Percentiles rank a stretch among this genome's conserved stretches.
Conservation (phyloP, 371 early-diverging fungal species). For the Circinella umbellata region DNA sequence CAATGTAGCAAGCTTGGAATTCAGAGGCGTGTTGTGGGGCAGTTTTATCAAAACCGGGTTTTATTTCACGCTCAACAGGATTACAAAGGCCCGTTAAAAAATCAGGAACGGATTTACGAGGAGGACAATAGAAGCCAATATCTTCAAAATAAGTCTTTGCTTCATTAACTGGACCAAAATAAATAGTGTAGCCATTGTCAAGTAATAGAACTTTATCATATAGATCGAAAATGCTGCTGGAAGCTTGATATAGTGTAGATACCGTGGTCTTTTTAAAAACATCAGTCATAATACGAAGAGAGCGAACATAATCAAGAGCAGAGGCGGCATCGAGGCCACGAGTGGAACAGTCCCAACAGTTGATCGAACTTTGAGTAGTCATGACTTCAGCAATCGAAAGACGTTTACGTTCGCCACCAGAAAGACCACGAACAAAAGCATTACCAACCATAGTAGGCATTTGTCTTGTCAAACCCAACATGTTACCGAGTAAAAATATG, state of each 20-base stretch:
- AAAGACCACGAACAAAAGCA: slow-evolving; percentile 79
- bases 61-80: slow-evolving; percentile 57
- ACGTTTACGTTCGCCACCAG: slow-evolving; percentile 89
- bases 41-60: slow-evolving; percentile 50
- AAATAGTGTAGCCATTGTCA: slow-evolving; percentile 75
- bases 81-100: slow-evolving; percentile 75
- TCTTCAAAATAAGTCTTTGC: slow-evolving; percentile 73
- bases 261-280: slow-evolving; percentile 67
- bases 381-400: slow-evolving; percentile 86
- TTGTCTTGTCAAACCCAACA: slow-evolving; percentile 74
- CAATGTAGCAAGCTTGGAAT: slow-evolving; percentile 49
- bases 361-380: slow-evolving; percentile 70
- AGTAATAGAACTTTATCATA: slow-evolving; percentile 79
- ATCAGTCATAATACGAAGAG: slow-evolving; percentile 69
- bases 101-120: slow-evolving; percentile 78
- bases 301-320: slow-evolving; percentile 78
- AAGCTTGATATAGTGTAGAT: slow-evolving; percentile 72
- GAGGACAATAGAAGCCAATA: slow-evolving; percentile 72
- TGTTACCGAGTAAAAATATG: slow-evolving; percentile 48
- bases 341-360: slow-evolving; percentile 88
- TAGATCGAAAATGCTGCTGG: slow-evolving; percentile 73
- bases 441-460: slow-evolving; percentile 83
- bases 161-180: slow-evolving; percentile 67
- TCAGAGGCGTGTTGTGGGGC: slow-evolving; percentile 51
- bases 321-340: slow-evolving; percentile 90